Base-by-base conservation (phyloP, 1,139 yeast species). In the Nakaseomyces kungkrabaensis region DNA sequence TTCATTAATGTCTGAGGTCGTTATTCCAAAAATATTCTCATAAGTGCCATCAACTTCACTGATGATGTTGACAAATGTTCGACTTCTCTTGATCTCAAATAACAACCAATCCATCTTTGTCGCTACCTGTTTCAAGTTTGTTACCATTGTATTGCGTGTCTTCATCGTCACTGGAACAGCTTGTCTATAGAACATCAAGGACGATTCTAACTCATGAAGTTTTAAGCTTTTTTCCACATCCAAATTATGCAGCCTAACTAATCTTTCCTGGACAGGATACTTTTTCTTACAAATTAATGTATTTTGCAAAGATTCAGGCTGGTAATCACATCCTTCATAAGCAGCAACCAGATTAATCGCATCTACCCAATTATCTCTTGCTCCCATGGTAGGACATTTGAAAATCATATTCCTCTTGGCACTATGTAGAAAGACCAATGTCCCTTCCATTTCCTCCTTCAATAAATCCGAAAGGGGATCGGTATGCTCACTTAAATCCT, bases 301-400 rank as follows among this genome's bases (percentile, higher is more conserved):
- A 48, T 62, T 58, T 7, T 50, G 45, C 22, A 64, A 48, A 5
- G 57, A 50, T 9, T 51, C 52, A 1, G 58, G 50, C 31, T 56
- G 52, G 26, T 57, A 47, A 26, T 40, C 66, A 53, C 78, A 72
- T 3, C 76, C 71, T 43, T 73, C 74, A 46, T 78, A 65, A 0
- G 84, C 73, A 1, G 82, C 76, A 10, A 79, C 68, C 54, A 74
- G 72, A 55, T 82, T 81, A 56, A 82, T 77, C 11, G 76, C 66
- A 41, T 69, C 69, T 46, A 80, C 71, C 88, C 88, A 82, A 33
- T 75, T 75, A 17, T 66, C 60, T 63, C 75, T 67, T 45, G 78
- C 84, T 29, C 61, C 55, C 8, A 52, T 45, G 27, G 65, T 64
- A n/a, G 52, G 50, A 45, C 66, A 61, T 43, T 52, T 57, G 59